Conservation (phyloP, 2,329 filamentous ascomycete genomes). For the Incumbomyces lentus region DNA sequence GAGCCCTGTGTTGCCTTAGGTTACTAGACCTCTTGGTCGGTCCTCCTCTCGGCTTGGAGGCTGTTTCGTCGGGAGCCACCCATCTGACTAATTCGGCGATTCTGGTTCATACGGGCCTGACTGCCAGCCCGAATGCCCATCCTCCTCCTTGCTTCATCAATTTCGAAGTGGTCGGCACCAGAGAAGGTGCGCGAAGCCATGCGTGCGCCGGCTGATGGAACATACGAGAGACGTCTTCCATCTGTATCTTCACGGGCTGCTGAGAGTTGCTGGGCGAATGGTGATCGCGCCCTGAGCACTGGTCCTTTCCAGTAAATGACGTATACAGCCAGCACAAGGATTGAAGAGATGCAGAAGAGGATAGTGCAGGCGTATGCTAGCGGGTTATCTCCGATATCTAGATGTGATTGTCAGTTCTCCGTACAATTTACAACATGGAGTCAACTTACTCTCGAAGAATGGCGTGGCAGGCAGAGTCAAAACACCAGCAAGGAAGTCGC, state of each 20-base stretch:
- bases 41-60: slow-evolving; percentile 1
- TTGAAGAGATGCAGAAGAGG: slow-evolving; percentile 50
- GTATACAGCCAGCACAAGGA: slow-evolving; percentile 55
- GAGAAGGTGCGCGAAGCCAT: slow-evolving; percentile 1
- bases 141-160: not conserved
- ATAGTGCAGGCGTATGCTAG: slow-evolving; percentile 55
- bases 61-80: slow-evolving; percentile 1
- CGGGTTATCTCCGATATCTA: slow-evolving; percentile 45
- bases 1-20: not conserved
- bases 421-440: no score
- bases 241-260: slow-evolving; percentile 28
- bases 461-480: slow-evolving; percentile 52
- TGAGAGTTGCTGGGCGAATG: slow-evolving; percentile 55
- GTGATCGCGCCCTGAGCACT: slow-evolving; percentile 47
- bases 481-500: slow-evolving; percentile 55
- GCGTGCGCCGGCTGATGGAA: slow-evolving; percentile 20
- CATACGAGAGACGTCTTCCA: slow-evolving; percentile 25
- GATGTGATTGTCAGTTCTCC: not conserved
- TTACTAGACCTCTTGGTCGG: not conserved
- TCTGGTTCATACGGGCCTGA: slow-evolving; percentile 2
- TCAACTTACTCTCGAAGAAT: slow-evolving; percentile 31
- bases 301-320: slow-evolving; percentile 58
- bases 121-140: not conserved
- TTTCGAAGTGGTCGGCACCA: not conserved
- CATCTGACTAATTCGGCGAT: not conserved